Conservation (phyloP, 1,284 basidiomycete species). For the Leccinum griseonigrum region DNA sequence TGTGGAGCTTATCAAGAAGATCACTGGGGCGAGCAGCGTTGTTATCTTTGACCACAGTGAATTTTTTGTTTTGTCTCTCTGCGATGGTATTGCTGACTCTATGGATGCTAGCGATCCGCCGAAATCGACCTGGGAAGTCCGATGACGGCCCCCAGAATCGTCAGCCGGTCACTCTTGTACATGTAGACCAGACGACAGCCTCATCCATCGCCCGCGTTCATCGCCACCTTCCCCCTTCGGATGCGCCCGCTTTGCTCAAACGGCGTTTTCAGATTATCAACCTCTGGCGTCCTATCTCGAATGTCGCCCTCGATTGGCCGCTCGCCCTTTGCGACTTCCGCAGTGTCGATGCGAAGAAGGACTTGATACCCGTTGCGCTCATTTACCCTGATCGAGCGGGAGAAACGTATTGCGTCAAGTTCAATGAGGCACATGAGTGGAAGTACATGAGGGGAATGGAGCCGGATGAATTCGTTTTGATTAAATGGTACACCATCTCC, state of each 20-base stretch:
- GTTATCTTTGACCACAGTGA: slow-evolving; percentile 58
- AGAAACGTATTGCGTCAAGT: slow-evolving; percentile 23
- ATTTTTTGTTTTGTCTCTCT: slow-evolving; percentile 9
- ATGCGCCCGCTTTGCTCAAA: slow-evolving; percentile 38
- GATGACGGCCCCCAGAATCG: slow-evolving; percentile 43
- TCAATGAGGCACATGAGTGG: slow-evolving; percentile 26
- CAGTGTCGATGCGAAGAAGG: slow-evolving; percentile 38
- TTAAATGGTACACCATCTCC: slow-evolving; percentile 43
- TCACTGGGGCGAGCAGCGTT: slow-evolving; percentile 49
- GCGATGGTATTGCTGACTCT: not conserved
- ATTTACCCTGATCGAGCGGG: slow-evolving; percentile 22
- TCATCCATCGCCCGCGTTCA: slow-evolving; percentile 49
- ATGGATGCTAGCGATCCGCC: slow-evolving; percentile 36
- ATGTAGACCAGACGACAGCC: slow-evolving; percentile 53
- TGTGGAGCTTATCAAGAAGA: slow-evolving; percentile 46
- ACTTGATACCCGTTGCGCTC: slow-evolving; percentile 36
- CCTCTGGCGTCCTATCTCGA: slow-evolving; percentile 51
- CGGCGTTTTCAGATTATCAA: slow-evolving; percentile 54
- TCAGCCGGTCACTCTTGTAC: slow-evolving; percentile 48
- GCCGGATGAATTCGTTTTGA: slow-evolving; percentile 45
- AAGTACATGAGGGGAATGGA: slow-evolving; percentile 34
- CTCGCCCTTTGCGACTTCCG: slow-evolving; percentile 50
- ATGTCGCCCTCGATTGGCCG: slow-evolving; percentile 42
- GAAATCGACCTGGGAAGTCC: slow-evolving; percentile 38
- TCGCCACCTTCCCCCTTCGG: slow-evolving; percentile 48